Conservation (phyloP, 2,329 filamentous ascomycete genomes). For the Monosporascus sp. region DNA sequence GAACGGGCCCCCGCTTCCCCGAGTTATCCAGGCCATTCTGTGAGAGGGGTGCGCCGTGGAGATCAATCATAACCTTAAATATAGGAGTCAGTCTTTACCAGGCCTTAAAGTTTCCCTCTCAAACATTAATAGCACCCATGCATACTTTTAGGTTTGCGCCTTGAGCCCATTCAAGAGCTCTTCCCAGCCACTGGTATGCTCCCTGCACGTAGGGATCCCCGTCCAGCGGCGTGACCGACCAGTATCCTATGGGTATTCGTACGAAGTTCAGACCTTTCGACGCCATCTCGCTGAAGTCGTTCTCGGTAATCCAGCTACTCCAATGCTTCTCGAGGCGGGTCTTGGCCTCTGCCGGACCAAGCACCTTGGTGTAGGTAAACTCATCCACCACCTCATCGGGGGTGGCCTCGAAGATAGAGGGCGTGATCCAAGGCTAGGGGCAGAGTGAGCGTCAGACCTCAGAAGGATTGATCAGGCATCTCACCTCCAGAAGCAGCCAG, state of each 20-base stretch:
- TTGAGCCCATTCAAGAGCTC: conserved; percentile 52
- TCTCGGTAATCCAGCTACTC: conserved; percentile 42
- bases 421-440: conserved; percentile 70
- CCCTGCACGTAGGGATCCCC: conserved; percentile 42
- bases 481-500: conserved; percentile 14
- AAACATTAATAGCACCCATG: not conserved
- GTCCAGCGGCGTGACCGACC: conserved; percentile 48
- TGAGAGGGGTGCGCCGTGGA: conserved; percentile 50
- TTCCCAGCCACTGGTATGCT: conserved; percentile 42
- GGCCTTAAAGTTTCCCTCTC: not conserved
- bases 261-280: conserved; percentile 54
- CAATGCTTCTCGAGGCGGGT: conserved; percentile 42
- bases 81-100: not conserved
- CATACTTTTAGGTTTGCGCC: conserved; percentile 22
- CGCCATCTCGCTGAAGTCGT: conserved; percentile 52
- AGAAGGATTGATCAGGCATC: not conserved
- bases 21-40: conserved; percentile 62
- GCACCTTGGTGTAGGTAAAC: conserved; percentile 43
- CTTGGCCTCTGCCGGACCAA: conserved; percentile 38
- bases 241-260: conserved; percentile 54
- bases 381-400: conserved; percentile 38
- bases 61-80: conserved; percentile 53
- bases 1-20: conserved; percentile 38
- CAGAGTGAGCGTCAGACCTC: not conserved
- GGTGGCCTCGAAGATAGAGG: conserved; percentile 59